Evolutionary conservation across 495 filamentous ascomycete species (phyloP), one percentile per base, ranked within the genome.

Genomic region (Tuber magnatum): DNA sequence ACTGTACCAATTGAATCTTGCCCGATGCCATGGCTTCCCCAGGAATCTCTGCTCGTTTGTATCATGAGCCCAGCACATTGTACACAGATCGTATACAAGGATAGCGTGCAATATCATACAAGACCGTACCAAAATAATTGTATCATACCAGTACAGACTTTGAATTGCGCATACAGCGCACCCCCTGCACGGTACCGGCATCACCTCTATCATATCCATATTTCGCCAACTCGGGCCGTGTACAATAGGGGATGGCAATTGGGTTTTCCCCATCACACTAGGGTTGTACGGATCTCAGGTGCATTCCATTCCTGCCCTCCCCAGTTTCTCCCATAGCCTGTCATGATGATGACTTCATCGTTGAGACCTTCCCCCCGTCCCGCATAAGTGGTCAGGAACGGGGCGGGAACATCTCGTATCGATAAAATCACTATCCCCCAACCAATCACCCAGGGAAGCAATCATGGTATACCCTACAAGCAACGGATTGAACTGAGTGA

Each of bases 261-360:
- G 24, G 48, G 18, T 22, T n/a, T 56, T n/a, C 22, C 24, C 12
- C 7, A 16, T 16, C 10, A 3, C 3, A 32, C 56, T 16, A n/a
- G 56, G 56, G 56, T 65, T 65, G 28, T 65, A 65, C 32, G 28
- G 56, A 20, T 35, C 35, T 35, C 18, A 65, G 56, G 32, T 35
- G 56, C 14, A 35, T 42, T 41, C 28, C 35, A 1, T 43, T 71
- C 35, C 35, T 22, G 32, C 40, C 35, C 35, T 22, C 16, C 40
- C 40, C 20, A 14, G 43, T 71, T 71, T 42, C 70, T 46, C 22
- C 71, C 10, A 65, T 65, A 56, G 18, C 32, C 44, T 73, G n/a
- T 73, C 35, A 14, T 40, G 77, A 28, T 44, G 77, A 79, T 79
- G 77, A 79, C 77, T 79, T 79, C 77, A 79, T 75, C 73, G 72